These are phyloP conservation scores for Xylaria curta DNA, from an alignment of 495 filamentous ascomycete genomes.

Conservation along the genomic window DNA sequence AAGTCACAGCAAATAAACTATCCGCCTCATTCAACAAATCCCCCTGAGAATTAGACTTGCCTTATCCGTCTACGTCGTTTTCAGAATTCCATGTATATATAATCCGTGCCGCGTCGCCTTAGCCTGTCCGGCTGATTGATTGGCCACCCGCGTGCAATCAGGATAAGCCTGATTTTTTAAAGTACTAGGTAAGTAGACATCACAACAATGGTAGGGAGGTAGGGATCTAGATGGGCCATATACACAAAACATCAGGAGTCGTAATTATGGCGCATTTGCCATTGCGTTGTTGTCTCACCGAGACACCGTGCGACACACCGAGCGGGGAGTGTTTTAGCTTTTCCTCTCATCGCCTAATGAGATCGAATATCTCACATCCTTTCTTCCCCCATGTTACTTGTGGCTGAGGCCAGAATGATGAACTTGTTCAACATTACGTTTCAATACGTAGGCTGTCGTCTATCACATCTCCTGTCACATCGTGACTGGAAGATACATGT, in stretches of 20 bases:
- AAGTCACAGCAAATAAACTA: neutral
- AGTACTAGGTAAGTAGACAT: neutral
- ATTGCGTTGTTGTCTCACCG: neutral
- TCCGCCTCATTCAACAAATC: slow-evolving; percentile 4
- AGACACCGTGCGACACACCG: neutral
- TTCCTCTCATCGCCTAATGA: neutral
- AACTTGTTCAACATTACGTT: neutral
- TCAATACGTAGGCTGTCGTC: neutral
- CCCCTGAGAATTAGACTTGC: neutral
- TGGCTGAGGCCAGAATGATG: neutral
- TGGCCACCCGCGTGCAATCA: slow-evolving; percentile 14
- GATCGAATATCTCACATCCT: neutral
- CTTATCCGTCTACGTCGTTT: neutral
- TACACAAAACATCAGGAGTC: neutral
- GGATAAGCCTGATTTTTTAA: slow-evolving; percentile 4
- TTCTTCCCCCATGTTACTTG: neutral
- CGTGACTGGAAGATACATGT: neutral
- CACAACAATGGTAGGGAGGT: neutral
- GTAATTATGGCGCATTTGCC: neutral
- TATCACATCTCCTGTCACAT: neutral
- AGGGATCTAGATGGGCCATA: neutral
- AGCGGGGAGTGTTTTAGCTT: neutral
- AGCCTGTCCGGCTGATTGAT: slow-evolving; percentile 21
- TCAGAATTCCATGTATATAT: neutral
- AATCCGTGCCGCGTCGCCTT: slow-evolving; percentile 21